Evolutionary conservation across 2,329 filamentous ascomycete species (phyloP).

Genomic region (Orbilia quercus): DNA sequence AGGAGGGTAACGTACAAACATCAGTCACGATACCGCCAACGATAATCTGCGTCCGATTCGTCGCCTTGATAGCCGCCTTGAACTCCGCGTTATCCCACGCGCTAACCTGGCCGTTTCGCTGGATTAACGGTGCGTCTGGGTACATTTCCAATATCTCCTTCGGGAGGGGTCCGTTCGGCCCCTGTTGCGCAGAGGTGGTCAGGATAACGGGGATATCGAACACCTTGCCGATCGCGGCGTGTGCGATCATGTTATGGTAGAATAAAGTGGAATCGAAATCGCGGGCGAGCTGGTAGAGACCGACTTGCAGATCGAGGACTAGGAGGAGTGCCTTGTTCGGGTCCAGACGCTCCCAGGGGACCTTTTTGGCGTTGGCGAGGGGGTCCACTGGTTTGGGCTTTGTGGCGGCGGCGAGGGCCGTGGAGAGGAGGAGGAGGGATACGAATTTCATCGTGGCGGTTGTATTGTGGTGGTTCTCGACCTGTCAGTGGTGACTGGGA

Average conservation of each 20-base stretch:
- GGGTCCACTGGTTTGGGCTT: slow-evolving; percentile 46
- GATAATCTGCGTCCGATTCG: slow-evolving; percentile 76
- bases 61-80: slow-evolving; percentile 72
- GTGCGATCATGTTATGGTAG: slow-evolving; percentile 75
- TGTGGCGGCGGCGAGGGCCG: slow-evolving; percentile 56
- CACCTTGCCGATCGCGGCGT: slow-evolving; percentile 73
- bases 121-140: slow-evolving; percentile 74
- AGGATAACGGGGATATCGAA: slow-evolving; percentile 77
- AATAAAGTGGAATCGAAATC: slow-evolving; percentile 76
- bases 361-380: slow-evolving; percentile 41
- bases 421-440: slow-evolving; percentile 49
- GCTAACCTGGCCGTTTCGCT: slow-evolving; percentile 77
- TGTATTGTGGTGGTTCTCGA: slow-evolving; percentile 9
- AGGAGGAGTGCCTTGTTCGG: slow-evolving; percentile 66
- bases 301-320: slow-evolving; percentile 72
- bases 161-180: slow-evolving; percentile 77
- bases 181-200: slow-evolving; percentile 75
- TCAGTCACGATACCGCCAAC: slow-evolving; percentile 79
- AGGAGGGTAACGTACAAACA: slow-evolving; percentile 67
- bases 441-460: slow-evolving; percentile 59
- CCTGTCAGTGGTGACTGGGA: slow-evolving; percentile 37
- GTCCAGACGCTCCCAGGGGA: slow-evolving; percentile 61
- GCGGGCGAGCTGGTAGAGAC: slow-evolving; percentile 71
- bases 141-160: slow-evolving; percentile 77
- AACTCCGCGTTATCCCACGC: slow-evolving; percentile 81